phyloP scores from a whole-genome alignment of 1,284 basidiomycete species.

The Ustilago cynodontis region DNA sequence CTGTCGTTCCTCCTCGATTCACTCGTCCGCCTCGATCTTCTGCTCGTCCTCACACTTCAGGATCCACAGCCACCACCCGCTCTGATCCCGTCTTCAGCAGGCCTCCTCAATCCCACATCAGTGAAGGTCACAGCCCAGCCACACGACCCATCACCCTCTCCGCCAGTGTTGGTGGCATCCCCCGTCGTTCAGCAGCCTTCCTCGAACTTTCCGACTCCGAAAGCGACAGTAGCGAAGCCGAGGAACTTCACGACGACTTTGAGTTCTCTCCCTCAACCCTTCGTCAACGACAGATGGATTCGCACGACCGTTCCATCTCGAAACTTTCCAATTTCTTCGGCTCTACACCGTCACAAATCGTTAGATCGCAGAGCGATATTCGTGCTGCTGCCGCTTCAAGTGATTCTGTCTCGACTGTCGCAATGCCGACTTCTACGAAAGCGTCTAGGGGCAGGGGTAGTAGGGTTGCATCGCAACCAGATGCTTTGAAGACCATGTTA shows the following conservation, averaged over 20 bases:
- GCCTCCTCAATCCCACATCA: background rate
- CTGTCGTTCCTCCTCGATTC: background rate
- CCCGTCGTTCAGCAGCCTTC: constrained; percentile 33
- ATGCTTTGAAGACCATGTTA: constrained; percentile 35
- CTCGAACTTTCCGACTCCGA: constrained; percentile 45
- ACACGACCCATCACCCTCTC: background rate
- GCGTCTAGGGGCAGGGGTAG: background rate
- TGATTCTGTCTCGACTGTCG: constrained; percentile 3
- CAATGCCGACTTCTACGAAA: background rate
- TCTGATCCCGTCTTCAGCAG: background rate
- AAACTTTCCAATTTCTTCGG: constrained; percentile 48
- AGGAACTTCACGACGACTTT: constrained; percentile 16
- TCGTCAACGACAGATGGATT: constrained; percentile 11
- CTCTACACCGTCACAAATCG: constrained; percentile 48
- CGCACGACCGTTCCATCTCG: constrained; percentile 39
- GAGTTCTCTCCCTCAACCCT: constrained; percentile 13
- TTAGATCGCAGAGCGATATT: constrained; percentile 20
- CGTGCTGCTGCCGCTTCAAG: constrained; percentile 10
- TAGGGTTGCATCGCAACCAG: constrained; percentile 11
- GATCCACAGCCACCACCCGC: background rate
- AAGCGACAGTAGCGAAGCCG: constrained; percentile 33
- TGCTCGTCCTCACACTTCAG: constrained; percentile 21
- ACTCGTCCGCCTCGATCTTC: constrained; percentile 10
- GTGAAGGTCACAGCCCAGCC: background rate
- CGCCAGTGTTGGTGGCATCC: constrained; percentile 13